These are phyloP conservation scores for Aristolochia fimbriata DNA, from an alignment of 164 flowering plant species.

Conservation along the genomic window DNA sequence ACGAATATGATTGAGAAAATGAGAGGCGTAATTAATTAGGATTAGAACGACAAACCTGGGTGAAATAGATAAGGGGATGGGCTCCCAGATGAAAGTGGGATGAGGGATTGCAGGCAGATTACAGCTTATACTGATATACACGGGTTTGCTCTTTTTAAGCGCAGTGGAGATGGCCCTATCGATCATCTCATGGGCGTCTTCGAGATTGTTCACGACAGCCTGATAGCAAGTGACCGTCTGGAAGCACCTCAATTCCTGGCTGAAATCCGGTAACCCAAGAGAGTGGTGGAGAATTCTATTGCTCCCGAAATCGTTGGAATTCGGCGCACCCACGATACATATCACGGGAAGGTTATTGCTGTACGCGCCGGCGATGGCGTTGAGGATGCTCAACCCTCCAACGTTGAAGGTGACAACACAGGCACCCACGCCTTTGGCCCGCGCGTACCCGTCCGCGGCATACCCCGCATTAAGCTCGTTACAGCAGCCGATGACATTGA, in stretches of 20 bases:
- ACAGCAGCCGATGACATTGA: slow-evolving; percentile 72
- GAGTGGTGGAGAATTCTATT: slow-evolving; percentile 81
- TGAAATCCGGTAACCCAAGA: slow-evolving; percentile 74
- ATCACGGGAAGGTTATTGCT: slow-evolving; percentile 76
- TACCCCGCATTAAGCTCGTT: slow-evolving; percentile 97
- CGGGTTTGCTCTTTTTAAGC: slow-evolving; percentile 88
- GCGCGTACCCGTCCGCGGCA: slow-evolving; percentile 90
- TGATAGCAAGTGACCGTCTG: slow-evolving; percentile 81
- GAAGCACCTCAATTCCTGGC: slow-evolving; percentile 72
- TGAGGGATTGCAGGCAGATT: slow-evolving; percentile 72
- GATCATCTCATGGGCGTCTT: slow-evolving; percentile 76
- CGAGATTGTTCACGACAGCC: slow-evolving; percentile 83
- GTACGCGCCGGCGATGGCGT: slow-evolving; percentile 94
- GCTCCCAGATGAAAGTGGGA: slow-evolving; percentile 70
- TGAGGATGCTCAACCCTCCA: slow-evolving; percentile 76
- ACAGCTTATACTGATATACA: slow-evolving; percentile 73
- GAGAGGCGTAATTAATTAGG: background rate
- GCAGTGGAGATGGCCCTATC: slow-evolving; percentile 80
- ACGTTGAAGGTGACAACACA: slow-evolving; percentile 96
- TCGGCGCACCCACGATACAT: slow-evolving; percentile 85
- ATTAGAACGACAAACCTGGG: slow-evolving; percentile 43
- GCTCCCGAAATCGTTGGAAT: slow-evolving; percentile 81
- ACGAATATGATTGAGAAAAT: background rate
- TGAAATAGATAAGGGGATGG: slow-evolving; percentile 54
- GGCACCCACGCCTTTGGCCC: slow-evolving; percentile 78